Evolutionary conservation across 2,329 filamentous ascomycete species (phyloP).

Genomic region (Microcyclospora tardicrescens): DNA sequence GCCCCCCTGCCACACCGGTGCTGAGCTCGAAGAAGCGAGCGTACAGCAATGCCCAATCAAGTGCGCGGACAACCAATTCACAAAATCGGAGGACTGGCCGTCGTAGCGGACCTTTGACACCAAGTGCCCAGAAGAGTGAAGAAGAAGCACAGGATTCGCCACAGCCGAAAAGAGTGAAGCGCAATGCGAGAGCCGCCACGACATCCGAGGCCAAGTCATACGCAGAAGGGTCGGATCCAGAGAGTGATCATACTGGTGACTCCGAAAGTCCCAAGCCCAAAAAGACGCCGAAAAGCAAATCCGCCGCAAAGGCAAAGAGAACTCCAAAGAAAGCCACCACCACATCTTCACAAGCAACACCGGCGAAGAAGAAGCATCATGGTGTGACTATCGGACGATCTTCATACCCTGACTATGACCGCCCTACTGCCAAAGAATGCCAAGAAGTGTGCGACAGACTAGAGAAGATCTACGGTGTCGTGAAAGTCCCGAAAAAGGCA

Average conservation of each 20-base stretch:
- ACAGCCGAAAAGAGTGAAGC: too few relatives aligned
- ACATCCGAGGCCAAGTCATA: conserved; percentile 1
- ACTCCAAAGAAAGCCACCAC: neutral
- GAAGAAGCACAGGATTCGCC: too few relatives aligned
- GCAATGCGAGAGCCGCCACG: conserved; percentile 3
- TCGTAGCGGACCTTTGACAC: too few relatives aligned
- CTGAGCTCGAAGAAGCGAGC: conserved; percentile 16
- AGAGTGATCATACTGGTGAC: conserved; percentile 1
- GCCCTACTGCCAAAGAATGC: conserved; percentile 56
- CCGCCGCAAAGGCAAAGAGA: conserved; percentile 3
- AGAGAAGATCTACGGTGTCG: conserved; percentile 50
- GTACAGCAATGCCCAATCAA: conserved; percentile 2
- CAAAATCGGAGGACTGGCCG: too few relatives aligned
- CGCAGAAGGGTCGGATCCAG: neutral
- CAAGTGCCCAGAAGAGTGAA: too few relatives aligned
- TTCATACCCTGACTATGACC: conserved; percentile 55
- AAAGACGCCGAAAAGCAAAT: conserved; percentile 4
- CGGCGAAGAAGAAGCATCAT: conserved; percentile 31
- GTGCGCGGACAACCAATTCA: neutral
- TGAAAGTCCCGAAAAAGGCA: conserved; percentile 51
- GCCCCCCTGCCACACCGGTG: conserved; percentile 28
- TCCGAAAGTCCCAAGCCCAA: conserved; percentile 10
- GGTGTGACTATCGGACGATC: conserved; percentile 37
- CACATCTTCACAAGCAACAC: conserved; percentile 7
- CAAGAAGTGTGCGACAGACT: conserved; percentile 55